phyloP scores from a whole-genome alignment of 2,329 filamentous ascomycete species.

The Diatrype stigma region DNA sequence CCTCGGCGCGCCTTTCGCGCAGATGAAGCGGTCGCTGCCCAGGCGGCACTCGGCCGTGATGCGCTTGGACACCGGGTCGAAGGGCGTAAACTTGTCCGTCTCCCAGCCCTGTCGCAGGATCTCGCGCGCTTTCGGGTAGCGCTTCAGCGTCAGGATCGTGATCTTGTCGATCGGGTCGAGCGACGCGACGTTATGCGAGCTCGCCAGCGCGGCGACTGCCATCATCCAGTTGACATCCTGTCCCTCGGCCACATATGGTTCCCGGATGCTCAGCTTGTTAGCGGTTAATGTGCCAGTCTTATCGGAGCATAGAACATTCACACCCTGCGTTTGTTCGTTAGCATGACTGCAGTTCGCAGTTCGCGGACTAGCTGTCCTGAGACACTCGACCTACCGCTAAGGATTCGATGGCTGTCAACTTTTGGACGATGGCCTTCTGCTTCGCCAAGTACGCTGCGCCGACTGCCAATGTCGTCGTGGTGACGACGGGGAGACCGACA shows the following conservation, averaged over 20 bases:
- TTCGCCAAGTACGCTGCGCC: constrained; percentile 73
- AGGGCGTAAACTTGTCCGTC: constrained; percentile 73
- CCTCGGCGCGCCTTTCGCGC: constrained; percentile 75
- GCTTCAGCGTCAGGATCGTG: constrained; percentile 70
- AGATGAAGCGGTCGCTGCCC: constrained; percentile 66
- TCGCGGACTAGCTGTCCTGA: too few species aligned
- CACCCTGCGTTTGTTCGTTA: constrained; percentile 40
- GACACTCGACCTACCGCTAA: constrained; percentile 43
- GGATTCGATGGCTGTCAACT: constrained; percentile 74
- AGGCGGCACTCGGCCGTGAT: constrained; percentile 68
- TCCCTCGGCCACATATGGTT: constrained; percentile 72
- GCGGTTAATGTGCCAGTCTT: constrained; percentile 76
- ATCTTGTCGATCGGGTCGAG: constrained; percentile 78
- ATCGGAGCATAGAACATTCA: constrained; percentile 76
- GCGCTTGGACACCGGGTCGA: constrained; percentile 77
- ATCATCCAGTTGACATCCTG: constrained; percentile 83
- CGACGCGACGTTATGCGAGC: constrained; percentile 74
- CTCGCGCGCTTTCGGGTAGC: constrained; percentile 73
- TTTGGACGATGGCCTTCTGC: constrained; percentile 76
- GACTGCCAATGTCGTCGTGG: constrained; percentile 72
- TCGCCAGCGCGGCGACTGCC: constrained; percentile 72
- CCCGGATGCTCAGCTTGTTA: constrained; percentile 72
- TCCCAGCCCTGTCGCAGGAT: constrained; percentile 71
- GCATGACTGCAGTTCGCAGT: not conserved
- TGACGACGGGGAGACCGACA: constrained; percentile 75